These are phyloP conservation scores for Coemansia erecta DNA, from an alignment of 192 early-diverging fungal species.

Conservation along the genomic window DNA sequence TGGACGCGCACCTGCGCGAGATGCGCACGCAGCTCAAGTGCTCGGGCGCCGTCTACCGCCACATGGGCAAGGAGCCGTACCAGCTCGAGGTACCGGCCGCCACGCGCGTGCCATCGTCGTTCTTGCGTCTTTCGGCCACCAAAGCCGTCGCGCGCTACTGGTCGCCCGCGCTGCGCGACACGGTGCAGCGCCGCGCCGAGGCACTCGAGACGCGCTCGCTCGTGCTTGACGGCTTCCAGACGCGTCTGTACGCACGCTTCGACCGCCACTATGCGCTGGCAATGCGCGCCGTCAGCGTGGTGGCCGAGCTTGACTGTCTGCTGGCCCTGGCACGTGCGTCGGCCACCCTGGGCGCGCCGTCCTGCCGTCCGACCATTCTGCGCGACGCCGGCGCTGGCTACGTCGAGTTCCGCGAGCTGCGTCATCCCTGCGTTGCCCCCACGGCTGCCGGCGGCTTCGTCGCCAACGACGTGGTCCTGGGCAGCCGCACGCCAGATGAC, in stretches of 20 bases:
- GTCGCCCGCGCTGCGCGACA: constrained; percentile 60
- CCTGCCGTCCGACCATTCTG: constrained; percentile 86
- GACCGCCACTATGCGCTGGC: constrained; percentile 74
- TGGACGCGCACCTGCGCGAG: constrained; percentile 68
- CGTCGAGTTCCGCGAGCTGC: constrained; percentile 80
- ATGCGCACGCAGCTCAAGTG: constrained; percentile 64
- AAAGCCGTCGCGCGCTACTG: constrained; percentile 84
- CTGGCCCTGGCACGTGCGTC: constrained; percentile 71
- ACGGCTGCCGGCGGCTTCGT: constrained; percentile 68
- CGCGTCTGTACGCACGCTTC: constrained; percentile 78
- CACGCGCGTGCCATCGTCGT: constrained; percentile 73
- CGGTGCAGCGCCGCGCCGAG: constrained; percentile 76
- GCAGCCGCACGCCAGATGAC: constrained; percentile 49
- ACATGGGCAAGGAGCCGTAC: constrained; percentile 94
- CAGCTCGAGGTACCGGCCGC: constrained; percentile 85
- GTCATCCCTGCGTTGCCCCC: constrained; percentile 87
- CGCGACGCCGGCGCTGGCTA: constrained; percentile 52
- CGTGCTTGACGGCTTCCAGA: constrained; percentile 72
- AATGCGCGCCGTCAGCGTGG: constrained; percentile 65
- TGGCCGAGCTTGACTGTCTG: constrained; percentile 88
- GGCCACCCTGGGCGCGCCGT: constrained; percentile 66
- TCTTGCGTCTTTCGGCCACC: constrained; percentile 76
- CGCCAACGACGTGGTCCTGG: constrained; percentile 90
- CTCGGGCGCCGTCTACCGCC: constrained; percentile 72
- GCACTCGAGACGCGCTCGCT: constrained; percentile 74